Base-by-base conservation (phyloP, 2,329 filamentous ascomycete genomes). In the Botryosphaeria agaves region DNA sequence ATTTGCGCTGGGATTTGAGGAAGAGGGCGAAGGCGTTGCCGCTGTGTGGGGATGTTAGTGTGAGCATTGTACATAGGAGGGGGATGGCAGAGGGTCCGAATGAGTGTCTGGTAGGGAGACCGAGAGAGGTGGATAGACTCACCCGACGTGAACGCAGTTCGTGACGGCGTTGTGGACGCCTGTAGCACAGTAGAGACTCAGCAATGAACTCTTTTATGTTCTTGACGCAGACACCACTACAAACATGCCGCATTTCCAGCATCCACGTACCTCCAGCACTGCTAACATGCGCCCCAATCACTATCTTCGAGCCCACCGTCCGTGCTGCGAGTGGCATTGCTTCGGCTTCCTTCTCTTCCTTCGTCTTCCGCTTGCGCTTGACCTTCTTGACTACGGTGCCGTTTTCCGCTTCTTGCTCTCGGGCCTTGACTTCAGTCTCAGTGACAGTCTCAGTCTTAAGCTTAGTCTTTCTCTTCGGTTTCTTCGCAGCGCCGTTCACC, bases 1-100 rank as follows among this genome's bases (percentile, higher is more conserved):
- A 98, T 60, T 93, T 95, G 32, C 85, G 75, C 53, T 98, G 89
- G 0, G 82, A 92, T 51, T 95, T 95, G 42, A 98, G 66, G 57
- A 98, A 98, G 14, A 95, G 64, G 3, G 89, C 89, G 43, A 95
- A 92, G 7, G 85, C 73, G 49, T 95, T 98, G 38, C 79, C 85
- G 31, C 85, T 65, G 29, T 38, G 41, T 28, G 18, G 12, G 29
- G 18, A 34, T n/a, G 24, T 30, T 12, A 20, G 24, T 18, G 15
- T 14, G 7, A 14, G 5, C 9, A 14, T 27, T 17, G 26, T 6
- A 7, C 15, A 9, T 5, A 7, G 12, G 5, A 17, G 5, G n/a
- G n/a, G 11, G n/a, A 29, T 8, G 14, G 18, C 28, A 3, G 24
- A 3, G 15, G 3, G 26, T 16, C n/a, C 14, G 3, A 23, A 23